These are phyloP conservation scores for Flaveria sonorensis DNA, from an alignment of 129 eudicot species.

Conservation along the genomic window DNA sequence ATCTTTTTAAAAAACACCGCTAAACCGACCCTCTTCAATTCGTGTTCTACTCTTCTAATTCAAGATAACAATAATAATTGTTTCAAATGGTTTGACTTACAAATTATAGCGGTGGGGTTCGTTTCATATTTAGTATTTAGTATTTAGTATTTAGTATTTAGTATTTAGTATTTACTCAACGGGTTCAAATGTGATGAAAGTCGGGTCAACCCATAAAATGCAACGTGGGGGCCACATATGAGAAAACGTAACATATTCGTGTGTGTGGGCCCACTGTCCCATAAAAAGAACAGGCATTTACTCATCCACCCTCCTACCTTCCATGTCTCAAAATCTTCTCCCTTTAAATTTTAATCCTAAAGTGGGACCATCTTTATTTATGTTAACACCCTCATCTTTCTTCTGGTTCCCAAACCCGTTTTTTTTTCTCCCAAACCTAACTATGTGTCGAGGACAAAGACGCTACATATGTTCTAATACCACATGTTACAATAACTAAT, in stretches of 20 bases:
- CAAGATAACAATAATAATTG: not conserved
- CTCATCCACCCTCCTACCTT: slow-evolving; percentile 40
- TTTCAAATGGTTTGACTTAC: slow-evolving; percentile 26
- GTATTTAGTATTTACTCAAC: slow-evolving; percentile 9
- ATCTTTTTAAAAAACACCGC: too few species aligned
- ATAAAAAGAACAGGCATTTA: slow-evolving; percentile 35
- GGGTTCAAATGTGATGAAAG: slow-evolving; percentile 22
- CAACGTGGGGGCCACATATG: slow-evolving; percentile 11
- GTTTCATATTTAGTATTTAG: not conserved
- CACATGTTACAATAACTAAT: too few species aligned
- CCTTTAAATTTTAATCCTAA: slow-evolving; percentile 20
- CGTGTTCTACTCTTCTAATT: too few species aligned
- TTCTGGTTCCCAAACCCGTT: not conserved
- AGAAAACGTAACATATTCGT: slow-evolving; percentile 32
- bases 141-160: not conserved
- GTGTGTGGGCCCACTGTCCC: slow-evolving; percentile 20
- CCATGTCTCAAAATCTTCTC: slow-evolving; percentile 22
- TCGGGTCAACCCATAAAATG: slow-evolving; percentile 31
- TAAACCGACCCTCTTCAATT: too few species aligned
- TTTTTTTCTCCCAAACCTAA: too few species aligned
- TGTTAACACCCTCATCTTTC: not conserved
- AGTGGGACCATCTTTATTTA: slow-evolving; percentile 16
- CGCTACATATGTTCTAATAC: too few species aligned
- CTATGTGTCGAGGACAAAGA: too few species aligned
- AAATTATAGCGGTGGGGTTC: slow-evolving; percentile 12